Evolutionary conservation across 1,284 basidiomycete genomes (phyloP), one percentile per base, ranked within the genome.

Genomic region (Pascua sp.): DNA sequence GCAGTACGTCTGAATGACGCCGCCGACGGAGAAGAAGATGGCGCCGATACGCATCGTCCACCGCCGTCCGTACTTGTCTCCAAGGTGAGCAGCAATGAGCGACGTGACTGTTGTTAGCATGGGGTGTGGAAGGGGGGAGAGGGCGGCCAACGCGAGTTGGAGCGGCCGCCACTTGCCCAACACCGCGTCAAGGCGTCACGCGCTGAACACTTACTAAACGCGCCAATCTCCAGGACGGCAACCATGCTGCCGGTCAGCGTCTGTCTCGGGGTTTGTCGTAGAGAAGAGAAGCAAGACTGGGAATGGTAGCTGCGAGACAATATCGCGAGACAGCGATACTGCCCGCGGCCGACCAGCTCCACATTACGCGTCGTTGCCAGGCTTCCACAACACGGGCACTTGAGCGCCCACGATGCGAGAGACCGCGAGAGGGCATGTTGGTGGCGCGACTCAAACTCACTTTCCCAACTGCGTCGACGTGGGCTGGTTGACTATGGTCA

Each of bases 11-110:
- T 98, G 95, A 49, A 97, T 81, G 40, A 85, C 85, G 47, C 94
- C 94, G 16, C 95, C 95, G 18, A 92, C 66, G 9, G 89, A 88
- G 73, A 98, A 98, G 56, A 96, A 79, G 39, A 89, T 70, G 9
- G 95, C 93, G 42, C 95, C 95, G 61, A 82, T 82, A 69, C 94
- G 88, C 42, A 98, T 83, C 1, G 92, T 95, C 58, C 87, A 88
- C 69, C 88, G 87, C 56, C 94, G 84, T 11, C 94, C 94, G 59
- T 94, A 85, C 46, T 83, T 81, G 76, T 98, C 94, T 42, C 93
- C 94, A 10, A 97, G 78, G 37, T 83, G 84, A 18, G 94, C 95
- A 61, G 92, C 90, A 17, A 90, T 86, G 51, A 98, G 78, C 11
- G 93, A 95, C 0, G 94, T 97, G 57, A 89, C 90, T 93, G 66